Evolutionary conservation across 2,329 filamentous ascomycete species (phyloP).

Genomic region (Monosporascus sp.): DNA sequence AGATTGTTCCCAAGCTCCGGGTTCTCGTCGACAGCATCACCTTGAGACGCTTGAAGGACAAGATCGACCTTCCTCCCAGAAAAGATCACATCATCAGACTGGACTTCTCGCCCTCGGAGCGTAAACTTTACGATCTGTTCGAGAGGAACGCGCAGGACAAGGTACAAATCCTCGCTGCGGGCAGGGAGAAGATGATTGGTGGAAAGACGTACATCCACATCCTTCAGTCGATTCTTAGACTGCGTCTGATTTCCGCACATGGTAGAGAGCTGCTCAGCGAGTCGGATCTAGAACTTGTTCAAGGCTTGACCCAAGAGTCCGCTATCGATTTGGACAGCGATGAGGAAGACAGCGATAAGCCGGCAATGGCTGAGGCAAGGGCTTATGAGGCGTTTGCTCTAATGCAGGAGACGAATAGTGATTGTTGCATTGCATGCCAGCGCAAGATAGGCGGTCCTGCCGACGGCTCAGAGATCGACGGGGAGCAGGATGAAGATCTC

Average conservation of each 20-base stretch:
- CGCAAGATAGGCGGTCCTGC: slow-evolving; percentile 51
- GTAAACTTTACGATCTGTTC: slow-evolving; percentile 76
- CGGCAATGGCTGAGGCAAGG: slow-evolving; percentile 59
- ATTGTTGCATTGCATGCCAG: slow-evolving; percentile 66
- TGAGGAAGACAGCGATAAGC: slow-evolving; percentile 52
- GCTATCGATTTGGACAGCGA: slow-evolving; percentile 87
- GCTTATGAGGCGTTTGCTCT: slow-evolving; percentile 82
- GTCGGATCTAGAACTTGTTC: slow-evolving; percentile 72
- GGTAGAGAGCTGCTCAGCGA: slow-evolving; percentile 86
- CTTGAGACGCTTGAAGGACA: slow-evolving; percentile 84
- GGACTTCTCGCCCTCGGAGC: slow-evolving; percentile 70
- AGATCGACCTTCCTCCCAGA: slow-evolving; percentile 73
- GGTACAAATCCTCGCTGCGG: slow-evolving; percentile 66
- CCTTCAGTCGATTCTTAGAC: slow-evolving; percentile 80
- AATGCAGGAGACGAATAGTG: slow-evolving; percentile 75
- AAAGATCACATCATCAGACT: slow-evolving; percentile 69
- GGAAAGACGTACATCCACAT: slow-evolving; percentile 93
- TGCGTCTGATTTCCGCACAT: slow-evolving; percentile 87
- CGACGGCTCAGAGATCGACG: slow-evolving; percentile 50
- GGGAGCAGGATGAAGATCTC: slow-evolving; percentile 56
- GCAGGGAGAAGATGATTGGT: slow-evolving; percentile 60
- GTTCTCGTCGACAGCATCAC: slow-evolving; percentile 93
- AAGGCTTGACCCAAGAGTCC: slow-evolving; percentile 75
- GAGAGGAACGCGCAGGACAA: slow-evolving; percentile 74
- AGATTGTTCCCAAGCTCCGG: slow-evolving; percentile 78